Base-by-base conservation (phyloP, 2,329 filamentous ascomycete species). In the Neocucurbitaria cava region DNA sequence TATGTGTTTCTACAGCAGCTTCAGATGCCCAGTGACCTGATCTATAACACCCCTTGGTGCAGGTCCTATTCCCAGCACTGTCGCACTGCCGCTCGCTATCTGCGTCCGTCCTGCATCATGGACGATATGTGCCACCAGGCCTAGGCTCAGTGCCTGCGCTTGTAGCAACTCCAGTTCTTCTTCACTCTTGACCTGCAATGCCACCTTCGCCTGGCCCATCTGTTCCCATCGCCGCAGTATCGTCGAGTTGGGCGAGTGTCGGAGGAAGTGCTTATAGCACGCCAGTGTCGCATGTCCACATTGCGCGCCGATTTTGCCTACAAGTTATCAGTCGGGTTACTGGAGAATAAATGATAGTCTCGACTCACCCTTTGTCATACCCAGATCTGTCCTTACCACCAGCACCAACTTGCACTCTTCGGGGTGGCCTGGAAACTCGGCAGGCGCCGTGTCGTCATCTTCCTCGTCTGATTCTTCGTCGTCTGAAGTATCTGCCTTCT, bases 271-370 rank as follows among this genome's bases (percentile, higher is more conserved):
- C 80, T 97, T 98, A 87, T 96, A 99, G 85, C 94, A 98, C 50
- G 94, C 93, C 52, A 99, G 87, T 3, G 94, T 96, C n/a, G 95
- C 95, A 77, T 98, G 95, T 45, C 89, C 90, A 78, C 90, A 94
- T 78, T 98, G 95, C 7, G 95, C 95, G 52, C 92, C 95, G 69
- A 98, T 97, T 83, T 99, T 99, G 69, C 94, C 94, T 96, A 61
- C 41, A 20, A 18, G 26, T 17, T 44, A 49, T 61, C 36, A 60
- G 50, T 36, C 3, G 23, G 42, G 33, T 3, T 5, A 20, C 49
- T 28, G 8, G 47, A 18, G 21, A 24, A 20, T 9, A 23, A 3
- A 30, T 15, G 21, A 18, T n/a, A 4, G 5, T n/a, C 24, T 8
- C 30, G 28, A 40, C 23, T 38, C 81, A 95, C 94, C 94, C 80